Conservation (phyloP, 2,329 filamentous ascomycete species). For the Volutella citrinella region DNA sequence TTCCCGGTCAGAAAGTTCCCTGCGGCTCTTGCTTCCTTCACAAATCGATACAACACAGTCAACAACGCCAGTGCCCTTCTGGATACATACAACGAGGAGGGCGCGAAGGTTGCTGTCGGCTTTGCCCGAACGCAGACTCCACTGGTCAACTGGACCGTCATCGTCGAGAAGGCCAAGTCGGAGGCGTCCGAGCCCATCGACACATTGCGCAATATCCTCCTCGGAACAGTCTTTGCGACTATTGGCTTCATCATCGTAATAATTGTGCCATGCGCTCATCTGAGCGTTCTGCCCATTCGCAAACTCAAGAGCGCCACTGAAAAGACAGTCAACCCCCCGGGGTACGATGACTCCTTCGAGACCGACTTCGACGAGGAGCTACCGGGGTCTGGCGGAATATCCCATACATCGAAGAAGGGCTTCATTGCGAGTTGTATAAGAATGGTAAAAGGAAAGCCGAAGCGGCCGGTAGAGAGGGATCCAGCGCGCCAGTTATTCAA, state of each 20-base stretch:
- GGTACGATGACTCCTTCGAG: slow-evolving; percentile 50
- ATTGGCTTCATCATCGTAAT: slow-evolving; percentile 69
- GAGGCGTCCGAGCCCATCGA: slow-evolving; percentile 77
- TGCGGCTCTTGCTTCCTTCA: slow-evolving; percentile 59
- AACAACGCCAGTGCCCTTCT: slow-evolving; percentile 70
- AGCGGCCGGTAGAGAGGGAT: slow-evolving; percentile 33
- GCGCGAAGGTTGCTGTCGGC: slow-evolving; percentile 70
- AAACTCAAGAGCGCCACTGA: slow-evolving; percentile 72
- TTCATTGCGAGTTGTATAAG: slow-evolving; percentile 36
- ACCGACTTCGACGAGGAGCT: slow-evolving; percentile 40
- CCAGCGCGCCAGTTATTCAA: slow-evolving; percentile 62
- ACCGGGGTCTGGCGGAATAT: slow-evolving; percentile 40
- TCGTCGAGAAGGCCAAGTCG: slow-evolving; percentile 70
- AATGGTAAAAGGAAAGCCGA: slow-evolving; percentile 32
- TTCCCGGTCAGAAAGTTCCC: slow-evolving; percentile 64
- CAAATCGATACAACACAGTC: slow-evolving; percentile 42
- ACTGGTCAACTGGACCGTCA: slow-evolving; percentile 76
- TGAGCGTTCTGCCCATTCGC: slow-evolving; percentile 76
- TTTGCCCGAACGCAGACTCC: slow-evolving; percentile 66
- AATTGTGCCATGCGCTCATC: slow-evolving; percentile 75
- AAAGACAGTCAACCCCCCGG: slow-evolving; percentile 66
- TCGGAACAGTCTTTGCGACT: slow-evolving; percentile 83
- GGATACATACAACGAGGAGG: slow-evolving; percentile 70
- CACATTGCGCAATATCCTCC: slow-evolving; percentile 72
- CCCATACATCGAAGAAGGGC: slow-evolving; percentile 44